These are phyloP conservation scores for Phyllosticta citrichinensis DNA, from an alignment of 2,329 filamentous ascomycete species.

Conservation along the genomic window DNA sequence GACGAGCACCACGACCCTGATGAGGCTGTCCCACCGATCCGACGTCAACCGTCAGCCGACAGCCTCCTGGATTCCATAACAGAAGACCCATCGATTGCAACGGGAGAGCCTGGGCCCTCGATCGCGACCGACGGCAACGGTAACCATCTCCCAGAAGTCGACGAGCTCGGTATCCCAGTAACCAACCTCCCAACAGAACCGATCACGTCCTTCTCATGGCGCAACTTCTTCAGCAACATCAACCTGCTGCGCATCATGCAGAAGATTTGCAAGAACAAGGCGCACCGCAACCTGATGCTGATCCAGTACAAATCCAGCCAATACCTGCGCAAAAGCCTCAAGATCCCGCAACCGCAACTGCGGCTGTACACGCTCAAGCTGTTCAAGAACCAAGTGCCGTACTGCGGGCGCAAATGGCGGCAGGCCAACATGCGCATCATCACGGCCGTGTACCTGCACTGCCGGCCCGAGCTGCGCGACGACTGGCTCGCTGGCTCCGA, in stretches of 20 bases:
- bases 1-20: constrained; percentile 26
- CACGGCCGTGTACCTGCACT: constrained; percentile 90
- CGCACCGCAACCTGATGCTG: constrained; percentile 84
- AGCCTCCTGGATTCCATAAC: constrained; percentile 15
- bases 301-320: constrained; percentile 93
- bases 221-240: constrained; percentile 91
- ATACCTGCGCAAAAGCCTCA: constrained; percentile 83
- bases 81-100: constrained; percentile 14
- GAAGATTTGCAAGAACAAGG: constrained; percentile 92
- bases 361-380: constrained; percentile 93
- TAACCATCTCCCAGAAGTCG: constrained; percentile 50
- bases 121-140: not conserved
- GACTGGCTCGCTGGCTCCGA: constrained; percentile 91
- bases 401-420: constrained; percentile 95
- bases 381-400: constrained; percentile 97
- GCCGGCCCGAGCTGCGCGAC: constrained; percentile 81
- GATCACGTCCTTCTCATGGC: constrained; percentile 78
- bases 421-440: constrained; percentile 98
- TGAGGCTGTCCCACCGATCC: constrained; percentile 72
- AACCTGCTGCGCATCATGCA: constrained; percentile 95
- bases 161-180: constrained; percentile 77
- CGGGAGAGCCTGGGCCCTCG: not conserved
- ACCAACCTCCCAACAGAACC: constrained; percentile 60
- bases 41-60: constrained; percentile 42
- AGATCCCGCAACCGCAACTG: constrained; percentile 77